These are phyloP conservation scores for Bruguiera hainesii DNA, from an alignment of 441 rosid genomes.

Conservation along the genomic window DNA sequence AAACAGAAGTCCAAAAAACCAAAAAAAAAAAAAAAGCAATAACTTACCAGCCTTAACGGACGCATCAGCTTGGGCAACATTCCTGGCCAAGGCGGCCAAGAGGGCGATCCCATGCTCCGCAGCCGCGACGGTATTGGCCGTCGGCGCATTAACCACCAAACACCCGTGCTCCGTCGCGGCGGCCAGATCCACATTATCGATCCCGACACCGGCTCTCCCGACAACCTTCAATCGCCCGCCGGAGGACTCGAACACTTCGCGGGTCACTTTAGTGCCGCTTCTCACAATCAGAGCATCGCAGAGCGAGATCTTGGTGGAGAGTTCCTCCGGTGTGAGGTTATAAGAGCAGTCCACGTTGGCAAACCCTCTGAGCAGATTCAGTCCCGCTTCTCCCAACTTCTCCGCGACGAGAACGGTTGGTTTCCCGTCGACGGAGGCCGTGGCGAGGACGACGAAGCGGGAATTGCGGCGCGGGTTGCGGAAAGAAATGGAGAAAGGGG, in stretches of 20 bases:
- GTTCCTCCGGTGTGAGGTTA: slow-evolving; percentile 76
- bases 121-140: slow-evolving; percentile 95
- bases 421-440: slow-evolving; percentile 36
- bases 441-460: slow-evolving; percentile 36
- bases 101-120: slow-evolving; percentile 98
- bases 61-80: slow-evolving; percentile 92
- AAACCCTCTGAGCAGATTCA: slow-evolving; percentile 51
- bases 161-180: slow-evolving; percentile 96
- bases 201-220: slow-evolving; percentile 97
- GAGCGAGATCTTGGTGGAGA: slow-evolving; percentile 77
- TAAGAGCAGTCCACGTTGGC: slow-evolving; percentile 80
- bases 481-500: slow-evolving; percentile 31
- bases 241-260: slow-evolving; percentile 84
- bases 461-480: slow-evolving; percentile 16
- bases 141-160: slow-evolving; percentile 95
- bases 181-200: slow-evolving; percentile 94
- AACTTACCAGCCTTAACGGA: slow-evolving; percentile 78
- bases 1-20: background rate
- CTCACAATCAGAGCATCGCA: slow-evolving; percentile 88
- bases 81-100: slow-evolving; percentile 88
- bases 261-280: slow-evolving; percentile 81
- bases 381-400: slow-evolving; percentile 89
- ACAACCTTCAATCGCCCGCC: slow-evolving; percentile 88
- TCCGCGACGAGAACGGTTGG: slow-evolving; percentile 86
- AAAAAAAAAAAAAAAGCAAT: background rate